Evolutionary conservation across 2,329 filamentous ascomycete genomes (phyloP), one percentile per base, ranked within the genome.

Genomic region (Phyllosticta citribraziliensis): DNA sequence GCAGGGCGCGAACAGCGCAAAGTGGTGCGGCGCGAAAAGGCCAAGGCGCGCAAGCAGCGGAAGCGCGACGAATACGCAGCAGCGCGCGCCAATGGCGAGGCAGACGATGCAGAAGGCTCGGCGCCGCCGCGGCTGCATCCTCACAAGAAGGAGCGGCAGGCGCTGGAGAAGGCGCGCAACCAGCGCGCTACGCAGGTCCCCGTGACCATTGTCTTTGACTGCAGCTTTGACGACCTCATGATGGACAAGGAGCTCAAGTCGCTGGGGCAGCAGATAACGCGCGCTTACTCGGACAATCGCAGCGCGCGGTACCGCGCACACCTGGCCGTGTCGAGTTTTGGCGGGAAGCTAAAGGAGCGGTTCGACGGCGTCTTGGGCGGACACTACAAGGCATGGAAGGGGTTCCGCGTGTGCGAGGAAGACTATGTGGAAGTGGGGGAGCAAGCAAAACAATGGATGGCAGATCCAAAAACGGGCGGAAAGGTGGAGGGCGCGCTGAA

Each of bases 221-320:
- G 93, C 75, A 86, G 89, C 66, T 99, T 95, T 72, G 92, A 99
- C 72, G 80, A 88, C 52, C 83, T 92, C 70, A 99, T 99, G 94
- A 81, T 81, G 57, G 88, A 93, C 47, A 88, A 88, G 67, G 94
- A 99, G 75, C 79, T 89, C 30, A 86, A 92, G 60, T 96, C 91
- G 4, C 81, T 99, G 12, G 84, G 84, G 1, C 84, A 86, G 62
- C 94, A 99, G 74, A 80, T 99, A 64, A 96, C 91, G 9, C 81
- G 94, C 61, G 88, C 84, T 62, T 99, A 99, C 75, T 91, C 91
- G 20, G 91, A 96, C 69, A 97, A 97, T 74, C 84, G 83, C 63
- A 84, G 82, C 61, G 81, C 87, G 0, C 75, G 72, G 8, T 92
- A 84, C 70, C 83, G 86, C 57, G 79, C 86, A 8, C 88, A 95